Evolutionary conservation across 1,284 basidiomycete genomes (phyloP), one percentile per base, ranked within the genome.

Genomic region (Puccinia hordei): DNA sequence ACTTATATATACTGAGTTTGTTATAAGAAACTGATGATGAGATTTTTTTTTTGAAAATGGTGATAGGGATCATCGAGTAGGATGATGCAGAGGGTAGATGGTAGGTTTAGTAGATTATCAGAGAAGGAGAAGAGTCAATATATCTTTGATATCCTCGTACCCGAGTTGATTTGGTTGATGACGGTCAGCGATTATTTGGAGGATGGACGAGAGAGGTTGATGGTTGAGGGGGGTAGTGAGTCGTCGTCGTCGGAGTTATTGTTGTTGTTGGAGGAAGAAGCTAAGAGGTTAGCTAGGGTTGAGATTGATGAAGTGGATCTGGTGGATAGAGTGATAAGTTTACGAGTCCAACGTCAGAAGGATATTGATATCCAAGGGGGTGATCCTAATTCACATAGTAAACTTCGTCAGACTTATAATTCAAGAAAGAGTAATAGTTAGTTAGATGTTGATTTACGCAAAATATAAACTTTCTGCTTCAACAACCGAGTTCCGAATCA

Each of bases 91-190:
- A 49, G 1, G 44, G 41, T 68, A 35, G 75, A 78, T 78, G 15
- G 30, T 49, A 55, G 65, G 35, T 78, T 78, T 53, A 6, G 24
- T 57, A 55, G n/a, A 44, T 78, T 78, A 69, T 41, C 46, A 46
- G 65, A 71, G 15, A n/a, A 46, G 15, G 27, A 78, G 49, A 78
- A 78, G 33, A 78, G 13, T 53, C 75, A 78, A 78, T 78, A 78
- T 30, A 68, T 78, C 33, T 78, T 78, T 57, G 65, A 78, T 17
- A 69, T 78, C 44, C 41, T 78, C 27, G 75, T 78, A 78, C 75
- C 75, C 1, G 61, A 78, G 15, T 15, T 78, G 24, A 49, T 78
- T 24, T 78, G 75, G 75, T 38, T 78, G 53, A 68, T 78, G 5
- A 78, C 75, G 9, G 46, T 78, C 10, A 2, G 15, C 27, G 65